Evolutionary conservation across 2,329 filamentous ascomycete species (phyloP), one percentile per base, ranked within the genome.

Genomic region (Berkeleyomyces basicola): DNA sequence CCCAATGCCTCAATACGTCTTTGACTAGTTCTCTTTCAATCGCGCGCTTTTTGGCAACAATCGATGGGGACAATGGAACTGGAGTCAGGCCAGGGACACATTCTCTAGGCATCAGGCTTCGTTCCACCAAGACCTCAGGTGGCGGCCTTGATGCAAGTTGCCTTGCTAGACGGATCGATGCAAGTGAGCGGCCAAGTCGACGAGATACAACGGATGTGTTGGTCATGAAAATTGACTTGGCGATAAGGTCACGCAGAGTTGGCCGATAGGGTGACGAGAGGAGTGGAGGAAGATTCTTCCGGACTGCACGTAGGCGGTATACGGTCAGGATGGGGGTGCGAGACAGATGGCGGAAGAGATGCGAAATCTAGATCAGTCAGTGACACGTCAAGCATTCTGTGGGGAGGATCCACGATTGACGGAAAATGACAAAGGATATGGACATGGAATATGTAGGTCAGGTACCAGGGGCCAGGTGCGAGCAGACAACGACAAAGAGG

Each of bases 1-100:
- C 77, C 83, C 84, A 88, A 10, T 78, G 76, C 44, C 84, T 74
- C 65, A 89, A 71, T 14, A 78, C 78, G 68, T 88, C 85, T 70
- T 87, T 88, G 51, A 88, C 76, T 65, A 77, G 77, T 73, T 88
- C 84, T 67, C 79, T 79, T 73, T 88, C 85, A 14, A 88, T 77
- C 10, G 79, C 79, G 62, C 81, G 76, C 68, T 81, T 81, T 66
- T 78, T 77, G 37, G 82, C 83, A n/a, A 87, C 79, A 42, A 88
- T 73, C 0, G 76, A 78, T 0, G 84, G 84, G 0, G 83, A 80
- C 1, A 86, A 75, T 61, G 70, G 70, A 65, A 71, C 73, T 62
- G 67, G 70, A 63, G 67, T 66, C 67, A 74, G 70, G 36, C 76
- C 76, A 4, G 78, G 77, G 11, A 82, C 79, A 68, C 83, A 86